Base-by-base conservation (phyloP, 371 early-diverging fungal genomes). In the Nosema bombycis region DNA sequence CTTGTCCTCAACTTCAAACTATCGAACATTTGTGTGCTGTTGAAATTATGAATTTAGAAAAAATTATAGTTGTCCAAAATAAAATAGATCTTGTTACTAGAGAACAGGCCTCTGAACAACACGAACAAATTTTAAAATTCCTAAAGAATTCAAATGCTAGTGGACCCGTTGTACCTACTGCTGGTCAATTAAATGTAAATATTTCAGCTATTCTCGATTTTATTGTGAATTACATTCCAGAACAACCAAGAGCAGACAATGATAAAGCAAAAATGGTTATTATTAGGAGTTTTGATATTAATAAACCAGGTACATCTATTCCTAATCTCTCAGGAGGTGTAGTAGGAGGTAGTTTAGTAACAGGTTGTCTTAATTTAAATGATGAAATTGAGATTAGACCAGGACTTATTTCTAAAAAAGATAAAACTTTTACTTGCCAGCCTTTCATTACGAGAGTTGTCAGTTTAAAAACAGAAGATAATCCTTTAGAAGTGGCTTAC, bases 1-100 rank as follows among this genome's bases (percentile, higher is more conserved):
- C 91, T 14, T 98, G 99, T 89, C 99, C 99, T 54, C 98, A 98
- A 88, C 97, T 98, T 28, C 99, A 99, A 88, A 99, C 99, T 30
- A 90, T 91, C 29, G 99, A 99, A 88, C 99, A 99, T 88, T 88
- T 99, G 85, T 98, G 98, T 80, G 99, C 99, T 63, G 93, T 99
- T 78, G 98, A 98, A 88, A 96, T 96, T 79, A 98, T 98, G 96
- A 91, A 94, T 89, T 89, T 98, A 64, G 87, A 94, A 79, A 91
- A 97, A 86, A 92, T 99, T 77, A 92, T 99, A 58, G 94, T 99
- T 84, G 88, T 98, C 64, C 99, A 99, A 87, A 99, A 99, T 89
- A 99, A 99, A 89, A 92, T 99, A 56, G 99, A 99, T 88, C 86
- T 97, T 82, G 91, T 98, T 85, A 93, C 94, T 86, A 92, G 96